phyloP scores from a whole-genome alignment of 495 filamentous ascomycete genomes.

The Immersiella caudata region DNA sequence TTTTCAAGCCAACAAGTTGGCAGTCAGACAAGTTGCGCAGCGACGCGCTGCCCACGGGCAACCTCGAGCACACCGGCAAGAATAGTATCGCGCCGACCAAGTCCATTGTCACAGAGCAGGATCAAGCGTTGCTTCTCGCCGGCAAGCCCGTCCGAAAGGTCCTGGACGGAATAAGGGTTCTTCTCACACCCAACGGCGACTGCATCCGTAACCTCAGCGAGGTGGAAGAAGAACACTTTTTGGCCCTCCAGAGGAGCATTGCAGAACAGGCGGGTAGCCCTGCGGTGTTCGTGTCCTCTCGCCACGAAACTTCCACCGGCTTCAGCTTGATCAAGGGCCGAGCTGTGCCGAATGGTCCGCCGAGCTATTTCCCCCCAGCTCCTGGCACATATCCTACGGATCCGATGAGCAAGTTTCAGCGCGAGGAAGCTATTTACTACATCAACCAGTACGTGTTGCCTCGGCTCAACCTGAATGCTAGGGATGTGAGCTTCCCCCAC shows the following conservation, averaged over 20 bases:
- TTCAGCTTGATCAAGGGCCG: slow-evolving; percentile 59
- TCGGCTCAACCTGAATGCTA: slow-evolving; percentile 47
- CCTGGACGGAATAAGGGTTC: slow-evolving; percentile 53
- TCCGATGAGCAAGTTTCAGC: slow-evolving; percentile 58
- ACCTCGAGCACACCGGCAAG: slow-evolving; percentile 19
- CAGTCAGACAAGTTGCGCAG: slow-evolving; percentile 29
- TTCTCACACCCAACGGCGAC: slow-evolving; percentile 79
- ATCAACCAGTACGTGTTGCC: slow-evolving; percentile 69
- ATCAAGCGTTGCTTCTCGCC: slow-evolving; percentile 50
- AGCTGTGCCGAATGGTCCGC: slow-evolving; percentile 58
- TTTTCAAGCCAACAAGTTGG: slow-evolving; percentile 36
- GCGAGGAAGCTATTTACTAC: slow-evolving; percentile 64
- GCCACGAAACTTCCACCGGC: slow-evolving; percentile 48
- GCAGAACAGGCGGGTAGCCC: slow-evolving; percentile 46
- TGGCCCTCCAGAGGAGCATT: slow-evolving; percentile 70
- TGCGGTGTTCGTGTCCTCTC: slow-evolving; percentile 51
- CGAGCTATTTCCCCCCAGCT: slow-evolving; percentile 53
- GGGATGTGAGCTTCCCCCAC: slow-evolving; percentile 40
- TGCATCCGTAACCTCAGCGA: slow-evolving; percentile 73
- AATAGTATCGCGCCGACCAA: slow-evolving; percentile 42
- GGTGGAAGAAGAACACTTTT: slow-evolving; percentile 76
- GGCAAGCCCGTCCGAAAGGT: slow-evolving; percentile 55
- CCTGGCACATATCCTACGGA: slow-evolving; percentile 49
- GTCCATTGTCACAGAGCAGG: slow-evolving; percentile 55
- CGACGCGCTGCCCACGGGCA: slow-evolving; percentile 16